Conservation (phyloP, 2,329 filamentous ascomycete genomes). For the Aaosphaeria arxii region DNA sequence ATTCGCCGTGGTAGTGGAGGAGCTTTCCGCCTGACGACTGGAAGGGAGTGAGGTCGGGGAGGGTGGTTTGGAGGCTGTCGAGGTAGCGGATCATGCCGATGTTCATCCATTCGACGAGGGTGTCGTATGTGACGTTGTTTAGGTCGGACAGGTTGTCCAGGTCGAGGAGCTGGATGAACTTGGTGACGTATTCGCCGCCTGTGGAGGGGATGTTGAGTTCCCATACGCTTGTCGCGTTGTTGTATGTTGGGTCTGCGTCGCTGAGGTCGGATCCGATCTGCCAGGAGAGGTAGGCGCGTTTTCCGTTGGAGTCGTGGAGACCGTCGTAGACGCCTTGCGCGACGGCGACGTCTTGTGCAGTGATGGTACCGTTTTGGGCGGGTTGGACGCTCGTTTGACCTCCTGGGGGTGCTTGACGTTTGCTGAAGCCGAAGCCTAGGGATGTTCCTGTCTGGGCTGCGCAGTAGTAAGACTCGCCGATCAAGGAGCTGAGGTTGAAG, state of each 20-base stretch:
- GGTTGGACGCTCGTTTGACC: slow-evolving; percentile 6
- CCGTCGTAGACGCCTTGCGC: slow-evolving; percentile 23
- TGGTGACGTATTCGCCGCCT: slow-evolving; percentile 43
- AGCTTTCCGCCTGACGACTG: slow-evolving; percentile 53
- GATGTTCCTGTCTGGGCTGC: slow-evolving; percentile 18
- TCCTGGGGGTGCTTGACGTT: neutral
- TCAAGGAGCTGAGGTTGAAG: slow-evolving; percentile 43
- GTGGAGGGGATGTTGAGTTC: slow-evolving; percentile 29
- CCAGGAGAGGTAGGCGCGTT: slow-evolving; percentile 43
- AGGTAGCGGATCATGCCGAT: slow-evolving; percentile 48
- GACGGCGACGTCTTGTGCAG: slow-evolving; percentile 17
- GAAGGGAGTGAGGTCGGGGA: slow-evolving; percentile 53
- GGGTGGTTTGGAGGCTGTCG: slow-evolving; percentile 53
- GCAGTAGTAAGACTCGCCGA: slow-evolving; percentile 46
- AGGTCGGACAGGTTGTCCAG: slow-evolving; percentile 18
- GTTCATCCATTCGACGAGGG: slow-evolving; percentile 53
- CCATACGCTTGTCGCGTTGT: slow-evolving; percentile 30
- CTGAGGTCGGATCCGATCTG: slow-evolving; percentile 27
- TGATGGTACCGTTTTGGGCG: slow-evolving; percentile 27
- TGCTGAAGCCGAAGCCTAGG: neutral
- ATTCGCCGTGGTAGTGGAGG: slow-evolving; percentile 59
- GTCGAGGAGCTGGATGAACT: slow-evolving; percentile 39
- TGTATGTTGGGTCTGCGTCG: slow-evolving; percentile 37
- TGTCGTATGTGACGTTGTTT: slow-evolving; percentile 53
- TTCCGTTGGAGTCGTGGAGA: slow-evolving; percentile 37